phyloP scores from a whole-genome alignment of 1,284 basidiomycete species.

The Retiboletus flavoniger region DNA sequence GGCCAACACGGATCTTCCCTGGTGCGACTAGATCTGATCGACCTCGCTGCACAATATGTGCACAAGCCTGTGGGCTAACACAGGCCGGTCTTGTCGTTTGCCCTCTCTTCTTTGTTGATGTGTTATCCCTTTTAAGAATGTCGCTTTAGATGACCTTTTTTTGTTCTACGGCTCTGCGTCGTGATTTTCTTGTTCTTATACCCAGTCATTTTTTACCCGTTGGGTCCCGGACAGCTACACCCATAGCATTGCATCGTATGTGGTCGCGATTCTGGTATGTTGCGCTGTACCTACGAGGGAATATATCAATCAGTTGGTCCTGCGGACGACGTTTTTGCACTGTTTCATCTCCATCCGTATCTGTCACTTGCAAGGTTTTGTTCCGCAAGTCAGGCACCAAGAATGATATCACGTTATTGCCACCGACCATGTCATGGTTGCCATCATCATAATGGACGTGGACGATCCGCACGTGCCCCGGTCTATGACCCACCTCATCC shows the following conservation, averaged over 20 bases:
- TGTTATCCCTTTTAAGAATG: background rate
- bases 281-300: constrained; percentile 26
- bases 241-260: constrained; percentile 20
- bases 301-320: constrained; percentile 16
- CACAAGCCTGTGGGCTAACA: constrained; percentile 16
- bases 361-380: too few relatives aligned
- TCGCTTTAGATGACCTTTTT: constrained; percentile 3
- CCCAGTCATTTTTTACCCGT: constrained; percentile 19
- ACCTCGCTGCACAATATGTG: background rate
- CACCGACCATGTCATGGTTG: too few relatives aligned
- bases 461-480: constrained; percentile 18
- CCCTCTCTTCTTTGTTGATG: background rate
- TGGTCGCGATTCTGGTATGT: constrained; percentile 28
- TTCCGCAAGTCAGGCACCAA: too few relatives aligned
- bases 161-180: constrained; percentile 3
- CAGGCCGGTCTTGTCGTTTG: constrained; percentile 32
- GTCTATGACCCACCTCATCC: constrained; percentile 23
- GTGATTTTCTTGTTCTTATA: constrained; percentile 22
- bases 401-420: too few relatives aligned
- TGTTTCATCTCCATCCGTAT: too few relatives aligned
- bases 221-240: constrained; percentile 2
- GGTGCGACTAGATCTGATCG: constrained; percentile 54
- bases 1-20: constrained; percentile 47
- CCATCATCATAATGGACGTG: constrained; percentile 3
- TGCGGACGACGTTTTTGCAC: constrained; percentile 6